These are phyloP conservation scores for Ganoderma leucocontextum DNA, from an alignment of 1,284 basidiomycete species.

Conservation along the genomic window DNA sequence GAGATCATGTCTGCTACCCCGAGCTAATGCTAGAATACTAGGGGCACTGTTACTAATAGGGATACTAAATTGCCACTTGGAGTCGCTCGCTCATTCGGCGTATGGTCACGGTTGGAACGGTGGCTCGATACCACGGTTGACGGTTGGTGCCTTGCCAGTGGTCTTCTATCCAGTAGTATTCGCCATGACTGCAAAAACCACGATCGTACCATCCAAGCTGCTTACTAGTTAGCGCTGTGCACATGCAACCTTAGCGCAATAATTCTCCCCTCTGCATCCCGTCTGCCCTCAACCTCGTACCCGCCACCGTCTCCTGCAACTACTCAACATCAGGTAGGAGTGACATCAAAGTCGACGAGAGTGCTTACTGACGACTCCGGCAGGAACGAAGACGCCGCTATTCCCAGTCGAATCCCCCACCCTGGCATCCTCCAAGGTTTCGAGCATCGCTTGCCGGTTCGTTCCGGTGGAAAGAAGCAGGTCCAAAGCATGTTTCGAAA, in stretches of 20 bases:
- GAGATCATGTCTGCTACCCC: too few species aligned
- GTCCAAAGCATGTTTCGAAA: neutral
- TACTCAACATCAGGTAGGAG: neutral
- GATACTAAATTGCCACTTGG: too few species aligned
- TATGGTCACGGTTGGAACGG: too few species aligned
- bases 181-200: too few species aligned
- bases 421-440: neutral
- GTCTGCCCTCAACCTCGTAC: neutral
- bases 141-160: too few species aligned
- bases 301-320: neutral
- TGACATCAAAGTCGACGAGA: neutral
- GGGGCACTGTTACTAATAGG: too few species aligned
- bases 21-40: too few species aligned
- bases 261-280: neutral
- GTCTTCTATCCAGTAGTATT: too few species aligned
- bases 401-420: neutral
- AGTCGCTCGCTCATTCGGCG: too few species aligned
- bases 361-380: neutral
- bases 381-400: neutral
- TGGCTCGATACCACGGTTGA: too few species aligned
- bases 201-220: too few species aligned
- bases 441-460: conserved; percentile 1
- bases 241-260: neutral
- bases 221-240: too few species aligned
- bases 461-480: neutral